Evolutionary conservation across 2,329 filamentous ascomycete species (phyloP).

Genomic region (Curvularia sp.): DNA sequence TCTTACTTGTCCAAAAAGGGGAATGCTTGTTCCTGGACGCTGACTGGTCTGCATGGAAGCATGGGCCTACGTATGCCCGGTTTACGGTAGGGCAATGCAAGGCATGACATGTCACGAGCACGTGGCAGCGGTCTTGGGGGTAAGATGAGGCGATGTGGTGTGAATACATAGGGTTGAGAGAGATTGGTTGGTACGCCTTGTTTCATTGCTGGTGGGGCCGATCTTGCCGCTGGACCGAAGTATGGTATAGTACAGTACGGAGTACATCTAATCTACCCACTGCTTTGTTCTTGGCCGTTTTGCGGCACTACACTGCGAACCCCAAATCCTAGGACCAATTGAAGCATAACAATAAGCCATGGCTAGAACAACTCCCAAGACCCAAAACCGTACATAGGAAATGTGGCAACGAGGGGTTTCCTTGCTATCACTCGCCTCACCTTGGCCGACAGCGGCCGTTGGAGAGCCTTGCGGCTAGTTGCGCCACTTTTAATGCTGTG

Average conservation of each 20-base stretch:
- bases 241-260: not conserved
- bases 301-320: not conserved
- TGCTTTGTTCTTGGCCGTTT: not conserved
- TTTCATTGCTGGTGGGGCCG: not conserved
- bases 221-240: not conserved
- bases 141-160: not conserved
- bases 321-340: not conserved
- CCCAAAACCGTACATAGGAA: not conserved
- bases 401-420: not conserved
- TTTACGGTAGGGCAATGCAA: not conserved
- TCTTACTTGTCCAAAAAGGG: not conserved
- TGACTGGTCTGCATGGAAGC: not conserved
- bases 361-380: not conserved
- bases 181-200: slow-evolving; percentile 1
- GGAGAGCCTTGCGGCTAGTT: not conserved
- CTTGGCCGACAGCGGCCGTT: not conserved
- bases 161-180: not conserved
- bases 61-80: not conserved
- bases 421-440: not conserved
- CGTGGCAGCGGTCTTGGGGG: not conserved
- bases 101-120: not conserved
- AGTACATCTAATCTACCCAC: not conserved
- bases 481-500: not conserved
- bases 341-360: not conserved
- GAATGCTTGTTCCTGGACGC: not conserved